phyloP scores from a whole-genome alignment of 495 filamentous ascomycete genomes.

The Amphirosellinia nigrospora region DNA sequence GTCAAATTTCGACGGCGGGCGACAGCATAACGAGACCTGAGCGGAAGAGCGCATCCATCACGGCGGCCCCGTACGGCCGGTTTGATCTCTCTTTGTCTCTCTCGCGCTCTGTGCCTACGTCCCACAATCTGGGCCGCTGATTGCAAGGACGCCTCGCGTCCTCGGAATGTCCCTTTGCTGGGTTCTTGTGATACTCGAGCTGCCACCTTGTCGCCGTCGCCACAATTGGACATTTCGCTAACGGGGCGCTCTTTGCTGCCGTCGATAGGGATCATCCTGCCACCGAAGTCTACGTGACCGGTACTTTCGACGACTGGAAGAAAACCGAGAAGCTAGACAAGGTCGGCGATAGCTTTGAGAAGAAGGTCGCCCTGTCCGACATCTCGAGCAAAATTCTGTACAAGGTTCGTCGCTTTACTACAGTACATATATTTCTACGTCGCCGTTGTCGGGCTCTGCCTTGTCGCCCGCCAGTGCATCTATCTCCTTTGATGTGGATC shows the following conservation, averaged over 20 bases:
- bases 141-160: slow-evolving; percentile 16
- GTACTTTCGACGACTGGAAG: slow-evolving; percentile 93
- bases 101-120: neutral
- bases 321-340: slow-evolving; percentile 82
- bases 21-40: neutral
- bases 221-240: slow-evolving; percentile 17
- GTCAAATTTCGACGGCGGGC: neutral
- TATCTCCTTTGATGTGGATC: neutral
- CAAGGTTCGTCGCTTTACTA: slow-evolving; percentile 72
- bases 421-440: slow-evolving; percentile 29
- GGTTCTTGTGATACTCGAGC: slow-evolving; percentile 20
- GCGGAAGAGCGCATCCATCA: neutral
- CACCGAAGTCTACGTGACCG: slow-evolving; percentile 90
- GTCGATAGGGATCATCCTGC: slow-evolving; percentile 71
- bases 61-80: neutral
- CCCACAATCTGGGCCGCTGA: neutral
- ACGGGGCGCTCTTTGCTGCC: slow-evolving; percentile 20
- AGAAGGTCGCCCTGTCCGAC: slow-evolving; percentile 72
- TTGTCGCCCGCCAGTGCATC: neutral
- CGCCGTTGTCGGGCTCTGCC: neutral
- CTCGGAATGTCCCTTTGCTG: slow-evolving; percentile 7
- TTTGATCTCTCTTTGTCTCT: neutral
- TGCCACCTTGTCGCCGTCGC: slow-evolving; percentile 23
- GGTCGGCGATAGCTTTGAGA: slow-evolving; percentile 72
- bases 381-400: slow-evolving; percentile 73